Conservation (phyloP, 805 yeast genomes). For the Osmozyma mogii region DNA sequence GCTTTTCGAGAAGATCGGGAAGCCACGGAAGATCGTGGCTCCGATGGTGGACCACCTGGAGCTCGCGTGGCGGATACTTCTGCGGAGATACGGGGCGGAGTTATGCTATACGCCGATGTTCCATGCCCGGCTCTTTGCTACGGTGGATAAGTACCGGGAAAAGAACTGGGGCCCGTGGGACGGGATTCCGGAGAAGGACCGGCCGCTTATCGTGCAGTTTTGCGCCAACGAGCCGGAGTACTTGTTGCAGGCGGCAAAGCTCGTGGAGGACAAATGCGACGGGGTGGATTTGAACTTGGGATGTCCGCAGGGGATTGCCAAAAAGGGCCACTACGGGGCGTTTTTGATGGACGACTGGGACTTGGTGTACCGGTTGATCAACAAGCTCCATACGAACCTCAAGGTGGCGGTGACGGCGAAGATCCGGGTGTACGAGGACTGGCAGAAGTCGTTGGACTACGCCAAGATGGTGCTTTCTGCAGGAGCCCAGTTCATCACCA, state of each 20-base stretch:
- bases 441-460: conserved; percentile 74
- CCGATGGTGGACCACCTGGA: conserved; percentile 99
- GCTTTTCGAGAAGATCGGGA: conserved; percentile 60
- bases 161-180: conserved; percentile 68
- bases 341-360: conserved; percentile 98
- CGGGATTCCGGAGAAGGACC: conserved; percentile 60
- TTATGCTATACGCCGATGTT: conserved; percentile 95
- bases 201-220: conserved; percentile 90
- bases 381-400: conserved; percentile 63
- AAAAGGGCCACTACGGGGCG: conserved; percentile 90
- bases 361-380: conserved; percentile 62
- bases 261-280: conserved; percentile 78
- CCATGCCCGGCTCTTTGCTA: conserved; percentile 86
- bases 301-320: conserved; percentile 97
- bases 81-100: conserved; percentile 86
- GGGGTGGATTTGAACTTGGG: conserved; percentile 95
- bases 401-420: conserved; percentile 92
- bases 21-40: conserved; percentile 82
- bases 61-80: conserved; percentile 86
- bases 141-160: conserved; percentile 69
- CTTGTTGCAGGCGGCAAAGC: conserved; percentile 70
- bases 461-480: conserved; percentile 85
- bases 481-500: conserved; percentile 92
- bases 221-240: conserved; percentile 94
- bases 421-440: conserved; percentile 80